phyloP scores from a whole-genome alignment of 164 flowering plant species.

The Tinospora cordifolia region DNA sequence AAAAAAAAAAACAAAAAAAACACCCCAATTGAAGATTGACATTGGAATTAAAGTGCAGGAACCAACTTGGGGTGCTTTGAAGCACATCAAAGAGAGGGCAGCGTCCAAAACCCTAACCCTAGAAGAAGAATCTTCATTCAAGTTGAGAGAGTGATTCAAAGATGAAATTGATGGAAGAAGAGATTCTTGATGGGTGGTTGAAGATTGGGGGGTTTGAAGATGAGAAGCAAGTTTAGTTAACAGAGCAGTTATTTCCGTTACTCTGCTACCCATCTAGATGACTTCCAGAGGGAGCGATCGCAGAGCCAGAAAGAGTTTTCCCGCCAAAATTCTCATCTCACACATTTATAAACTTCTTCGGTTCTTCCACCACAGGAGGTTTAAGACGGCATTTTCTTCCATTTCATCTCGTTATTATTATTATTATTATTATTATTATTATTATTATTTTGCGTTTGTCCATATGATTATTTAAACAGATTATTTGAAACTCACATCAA shows the following conservation, averaged over 20 bases:
- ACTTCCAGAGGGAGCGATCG: not conserved
- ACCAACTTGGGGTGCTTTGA: conserved; percentile 51
- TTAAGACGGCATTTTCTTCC: too few species aligned
- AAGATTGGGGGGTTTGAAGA: conserved; percentile 21
- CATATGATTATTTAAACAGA: too few species aligned
- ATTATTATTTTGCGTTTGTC: too few species aligned
- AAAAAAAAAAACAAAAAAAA: not conserved
- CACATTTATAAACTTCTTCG: too few species aligned
- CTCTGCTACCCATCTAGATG: conserved; percentile 16
- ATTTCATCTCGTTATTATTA: too few species aligned
- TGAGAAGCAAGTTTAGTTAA: conserved; percentile 39
- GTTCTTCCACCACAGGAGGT: too few species aligned
- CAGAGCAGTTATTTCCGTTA: conserved; percentile 37
- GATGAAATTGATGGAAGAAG: conserved; percentile 29
- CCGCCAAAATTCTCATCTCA: too few species aligned
- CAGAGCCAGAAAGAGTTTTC: not conserved
- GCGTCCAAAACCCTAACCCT: conserved; percentile 58
- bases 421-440: too few species aligned
- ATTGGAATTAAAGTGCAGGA: not conserved
- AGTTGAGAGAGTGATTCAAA: conserved; percentile 46
- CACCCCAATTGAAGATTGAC: not conserved
- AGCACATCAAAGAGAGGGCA: conserved; percentile 63
- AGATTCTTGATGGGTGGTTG: conserved; percentile 14
- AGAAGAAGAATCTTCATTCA: conserved; percentile 18
- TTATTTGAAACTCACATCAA: too few species aligned